Evolutionary conservation across 163 green algal genomes (phyloP), one percentile per base, ranked within the genome.

Genomic region (Smithsoniella earleae): DNA sequence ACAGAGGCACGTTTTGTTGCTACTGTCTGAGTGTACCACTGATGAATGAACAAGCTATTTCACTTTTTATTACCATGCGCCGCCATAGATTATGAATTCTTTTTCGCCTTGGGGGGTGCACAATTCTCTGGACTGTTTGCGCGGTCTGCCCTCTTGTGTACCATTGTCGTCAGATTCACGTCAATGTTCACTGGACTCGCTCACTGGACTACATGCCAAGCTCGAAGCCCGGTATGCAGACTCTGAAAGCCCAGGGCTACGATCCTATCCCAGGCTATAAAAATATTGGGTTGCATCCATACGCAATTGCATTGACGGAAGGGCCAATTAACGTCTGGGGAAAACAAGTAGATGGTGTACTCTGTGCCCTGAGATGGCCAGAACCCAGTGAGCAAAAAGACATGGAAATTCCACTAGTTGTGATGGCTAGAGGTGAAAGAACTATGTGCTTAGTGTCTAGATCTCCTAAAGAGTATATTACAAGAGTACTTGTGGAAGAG

Each of bases 361-460:
- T 69, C 22, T 69, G 58, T 69, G 27, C 34, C 5, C 34, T 69
- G 58, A 5, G 58, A 31, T 69, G 58, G 58, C 58, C 58, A 34
- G n/a, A 36, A 34, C 58, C 58, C 8, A 69, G 34, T n/a, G 20
- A 33, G 16, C 27, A 43, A 5, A 31, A 25, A 30, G 43, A 69
- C 58, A 69, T 69, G 58, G 58, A 69, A 31, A 69, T 69, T n/a
- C 58, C 58, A 5, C 40, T 69, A 8, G 58, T 36, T 30, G 58
- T 69, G 27, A 69, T 69, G 58, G n/a, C 18, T 3, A 30, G 58
- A n/a, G 58, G 58, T 5, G 16, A 13, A 16, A 30, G 58, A 18
- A 34, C 40, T 33, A 69, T 69, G 58, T 33, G 16, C 30, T 33
- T 69, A 6, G 58, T 69, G 27, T 30, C 58, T 13, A 30, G 58